Conservation (phyloP, 2,329 filamentous ascomycete species). For the Lecanicillium sp. region DNA sequence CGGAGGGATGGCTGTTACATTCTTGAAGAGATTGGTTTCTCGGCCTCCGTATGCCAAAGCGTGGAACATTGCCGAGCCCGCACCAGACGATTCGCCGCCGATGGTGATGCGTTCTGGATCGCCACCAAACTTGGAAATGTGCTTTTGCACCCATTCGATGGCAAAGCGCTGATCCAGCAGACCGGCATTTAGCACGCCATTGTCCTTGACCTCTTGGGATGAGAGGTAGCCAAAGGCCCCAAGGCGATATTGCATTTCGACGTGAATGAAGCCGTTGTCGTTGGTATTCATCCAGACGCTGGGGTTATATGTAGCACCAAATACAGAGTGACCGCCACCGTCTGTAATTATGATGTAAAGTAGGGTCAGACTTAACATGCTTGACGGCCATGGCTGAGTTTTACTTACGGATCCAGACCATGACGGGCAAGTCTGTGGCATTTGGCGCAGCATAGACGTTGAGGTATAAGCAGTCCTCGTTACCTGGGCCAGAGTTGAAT, state of each 20-base stretch:
- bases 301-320: constrained; percentile 15
- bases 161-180: constrained; percentile 42
- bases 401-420: constrained; percentile 33
- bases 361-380: constrained; percentile 33
- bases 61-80: constrained; percentile 36
- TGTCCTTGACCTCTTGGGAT: constrained; percentile 29
- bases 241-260: constrained; percentile 27
- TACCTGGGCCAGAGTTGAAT: too few relatives aligned
- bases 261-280: constrained; percentile 28
- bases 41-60: constrained; percentile 36
- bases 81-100: constrained; percentile 46
- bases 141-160: constrained; percentile 41
- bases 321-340: constrained; percentile 22
- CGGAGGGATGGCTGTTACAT: too few relatives aligned
- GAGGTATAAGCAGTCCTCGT: too few relatives aligned
- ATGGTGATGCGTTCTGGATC: constrained; percentile 43
- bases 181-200: constrained; percentile 37
- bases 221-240: constrained; percentile 37
- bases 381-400: constrained; percentile 17
- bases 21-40: constrained; percentile 36
- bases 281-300: constrained; percentile 17
- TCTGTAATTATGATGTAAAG: constrained; percentile 20
- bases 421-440: too few relatives aligned
- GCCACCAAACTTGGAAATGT: constrained; percentile 45
- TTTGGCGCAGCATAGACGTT: too few relatives aligned